Evolutionary conservation across 2,329 filamentous ascomycete genomes (phyloP).

Genomic region (Fusarium papillatum): DNA sequence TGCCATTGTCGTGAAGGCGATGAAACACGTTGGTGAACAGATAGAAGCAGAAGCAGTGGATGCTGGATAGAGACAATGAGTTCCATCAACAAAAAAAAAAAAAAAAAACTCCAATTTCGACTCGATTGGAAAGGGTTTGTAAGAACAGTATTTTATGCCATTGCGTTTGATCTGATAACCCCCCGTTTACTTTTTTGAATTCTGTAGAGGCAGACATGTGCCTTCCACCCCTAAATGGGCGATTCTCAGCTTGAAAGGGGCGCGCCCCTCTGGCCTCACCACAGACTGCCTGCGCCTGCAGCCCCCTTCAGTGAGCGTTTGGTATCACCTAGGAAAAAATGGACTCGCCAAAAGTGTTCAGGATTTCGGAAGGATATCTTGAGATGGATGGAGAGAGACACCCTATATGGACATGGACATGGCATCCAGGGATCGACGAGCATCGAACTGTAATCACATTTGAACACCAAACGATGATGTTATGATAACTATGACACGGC

Average conservation of each 20-base stretch:
- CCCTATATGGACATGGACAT: neutral
- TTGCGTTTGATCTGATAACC: neutral
- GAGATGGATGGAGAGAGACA: neutral
- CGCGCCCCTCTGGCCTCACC: neutral
- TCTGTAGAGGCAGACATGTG: neutral
- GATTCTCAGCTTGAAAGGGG: neutral
- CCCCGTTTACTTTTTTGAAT: neutral
- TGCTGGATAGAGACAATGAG: neutral
- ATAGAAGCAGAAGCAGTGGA: neutral
- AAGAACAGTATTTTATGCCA: too few species aligned
- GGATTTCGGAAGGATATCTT: neutral
- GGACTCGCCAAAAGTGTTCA: neutral
- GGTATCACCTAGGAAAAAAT: too few species aligned
- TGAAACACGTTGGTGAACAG: neutral
- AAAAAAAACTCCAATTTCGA: neutral
- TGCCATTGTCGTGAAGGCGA: neutral
- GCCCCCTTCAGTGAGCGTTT: neutral
- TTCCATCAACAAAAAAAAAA: neutral
- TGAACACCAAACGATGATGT: neutral
- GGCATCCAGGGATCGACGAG: neutral
- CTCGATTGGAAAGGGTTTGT: neutral
- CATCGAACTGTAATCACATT: neutral
- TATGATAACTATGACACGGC: neutral
- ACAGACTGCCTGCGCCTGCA: neutral
- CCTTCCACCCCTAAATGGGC: neutral